phyloP scores from a whole-genome alignment of 768 basidiomycete genomes.

The Gymnopilus junonius region DNA sequence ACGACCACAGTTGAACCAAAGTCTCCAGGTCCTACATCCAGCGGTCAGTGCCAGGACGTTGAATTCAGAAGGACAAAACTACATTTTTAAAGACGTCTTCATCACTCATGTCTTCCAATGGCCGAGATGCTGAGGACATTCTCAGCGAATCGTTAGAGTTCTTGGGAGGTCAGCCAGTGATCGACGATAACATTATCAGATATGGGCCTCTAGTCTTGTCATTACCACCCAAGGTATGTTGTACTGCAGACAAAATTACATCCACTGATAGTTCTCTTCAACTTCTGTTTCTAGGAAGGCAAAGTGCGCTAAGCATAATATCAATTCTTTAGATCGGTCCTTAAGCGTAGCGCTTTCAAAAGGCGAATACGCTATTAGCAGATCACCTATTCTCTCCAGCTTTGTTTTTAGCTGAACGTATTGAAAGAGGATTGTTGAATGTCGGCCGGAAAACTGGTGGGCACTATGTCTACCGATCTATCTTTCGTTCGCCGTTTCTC shows the following conservation, averaged over 20 bases:
- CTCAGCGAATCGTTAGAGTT: constrained; percentile 56
- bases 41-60: no score
- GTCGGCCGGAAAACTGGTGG: constrained; percentile 46
- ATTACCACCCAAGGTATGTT: constrained; percentile 60
- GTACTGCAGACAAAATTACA: not conserved
- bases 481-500: not conserved
- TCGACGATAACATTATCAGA: constrained; percentile 46
- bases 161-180: constrained; percentile 47
- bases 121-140: constrained; percentile 46
- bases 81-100: no score
- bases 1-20: no score
- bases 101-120: not conserved
- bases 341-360: constrained; percentile 12
- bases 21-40: no score
- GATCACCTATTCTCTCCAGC: constrained; percentile 77
- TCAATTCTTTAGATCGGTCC: constrained; percentile 7
- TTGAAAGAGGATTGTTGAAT: constrained; percentile 58
- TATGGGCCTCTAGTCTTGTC: constrained; percentile 61
- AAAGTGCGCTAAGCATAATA: constrained; percentile 46
- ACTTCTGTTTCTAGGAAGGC: constrained; percentile 48
- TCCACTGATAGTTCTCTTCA: not conserved
- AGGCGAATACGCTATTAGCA: constrained; percentile 75
- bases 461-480: constrained; percentile 7
- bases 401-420: constrained; percentile 65
- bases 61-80: no score